phyloP scores from a whole-genome alignment of 2,329 filamentous ascomycete genomes.

The Botrytis fragariae region DNA sequence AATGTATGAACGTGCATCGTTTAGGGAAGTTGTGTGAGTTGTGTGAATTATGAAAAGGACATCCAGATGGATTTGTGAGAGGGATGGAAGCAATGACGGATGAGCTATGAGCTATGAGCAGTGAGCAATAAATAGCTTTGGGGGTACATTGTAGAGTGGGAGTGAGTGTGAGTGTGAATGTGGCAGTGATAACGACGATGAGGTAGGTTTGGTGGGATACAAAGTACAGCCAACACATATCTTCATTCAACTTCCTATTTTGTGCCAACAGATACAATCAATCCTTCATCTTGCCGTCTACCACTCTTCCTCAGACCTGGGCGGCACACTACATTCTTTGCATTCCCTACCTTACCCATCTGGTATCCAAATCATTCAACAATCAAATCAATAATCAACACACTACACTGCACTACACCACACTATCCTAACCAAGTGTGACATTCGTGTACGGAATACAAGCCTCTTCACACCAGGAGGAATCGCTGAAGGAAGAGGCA shows the following conservation, averaged over 20 bases:
- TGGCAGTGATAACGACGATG: neutral
- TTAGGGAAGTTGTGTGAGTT: neutral
- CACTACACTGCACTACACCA: neutral
- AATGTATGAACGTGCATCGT: neutral
- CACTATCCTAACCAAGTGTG: neutral
- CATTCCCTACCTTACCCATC: neutral
- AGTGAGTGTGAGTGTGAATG: neutral
- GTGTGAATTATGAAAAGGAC: neutral
- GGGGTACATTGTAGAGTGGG: neutral
- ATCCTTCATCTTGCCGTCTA: neutral
- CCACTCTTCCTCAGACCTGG: neutral
- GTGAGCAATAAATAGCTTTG: neutral
- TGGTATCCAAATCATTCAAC: neutral
- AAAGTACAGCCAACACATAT: neutral
- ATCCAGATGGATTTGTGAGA: neutral
- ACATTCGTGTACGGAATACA: neutral
- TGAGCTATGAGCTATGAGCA: neutral
- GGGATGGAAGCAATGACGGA: neutral
- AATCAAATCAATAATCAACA: neutral
- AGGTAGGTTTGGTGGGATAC: neutral
- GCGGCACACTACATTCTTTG: neutral
- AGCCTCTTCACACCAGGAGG: neutral
- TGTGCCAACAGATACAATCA: neutral
- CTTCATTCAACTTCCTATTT: neutral
- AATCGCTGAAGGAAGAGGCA: neutral